Conservation (phyloP, 2,329 filamentous ascomycete species). For the Beauveria bassiana region DNA sequence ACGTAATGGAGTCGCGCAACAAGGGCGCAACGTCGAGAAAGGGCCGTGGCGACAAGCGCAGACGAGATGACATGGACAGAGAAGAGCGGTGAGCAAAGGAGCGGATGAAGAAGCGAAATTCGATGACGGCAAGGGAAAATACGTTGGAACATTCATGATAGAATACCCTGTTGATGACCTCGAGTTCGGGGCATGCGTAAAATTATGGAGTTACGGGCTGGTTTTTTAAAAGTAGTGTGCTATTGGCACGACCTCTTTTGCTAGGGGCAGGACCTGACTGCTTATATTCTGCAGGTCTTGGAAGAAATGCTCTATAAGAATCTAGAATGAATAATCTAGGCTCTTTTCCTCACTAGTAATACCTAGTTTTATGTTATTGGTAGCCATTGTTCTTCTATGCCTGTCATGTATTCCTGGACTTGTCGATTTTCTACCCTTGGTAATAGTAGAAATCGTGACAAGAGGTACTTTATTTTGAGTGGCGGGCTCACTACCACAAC, state of each 20-base stretch:
- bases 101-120: background rate
- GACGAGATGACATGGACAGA: slow-evolving; percentile 60
- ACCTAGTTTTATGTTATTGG: too few species aligned
- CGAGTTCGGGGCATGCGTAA: background rate
- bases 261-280: too few species aligned
- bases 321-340: too few species aligned
- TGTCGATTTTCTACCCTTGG: too few species aligned
- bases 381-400: too few species aligned
- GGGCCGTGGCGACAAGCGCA: slow-evolving; percentile 34
- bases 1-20: slow-evolving; percentile 54
- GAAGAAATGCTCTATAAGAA: too few species aligned
- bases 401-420: too few species aligned
- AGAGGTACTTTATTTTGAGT: too few species aligned
- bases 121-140: background rate
- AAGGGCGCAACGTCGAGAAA: slow-evolving; percentile 30
- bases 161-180: background rate
- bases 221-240: background rate
- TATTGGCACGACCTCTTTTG: background rate
- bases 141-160: background rate
- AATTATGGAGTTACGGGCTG: slow-evolving; percentile 5
- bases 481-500: too few species aligned
- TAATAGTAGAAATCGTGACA: too few species aligned
- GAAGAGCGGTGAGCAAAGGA: slow-evolving; percentile 53
- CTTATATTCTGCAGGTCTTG: too few species aligned
- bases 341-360: too few species aligned